Evolutionary conservation across 169 alveolate species (phyloP), one percentile per base, ranked within the genome.

Genomic region (Neospora caninum): DNA sequence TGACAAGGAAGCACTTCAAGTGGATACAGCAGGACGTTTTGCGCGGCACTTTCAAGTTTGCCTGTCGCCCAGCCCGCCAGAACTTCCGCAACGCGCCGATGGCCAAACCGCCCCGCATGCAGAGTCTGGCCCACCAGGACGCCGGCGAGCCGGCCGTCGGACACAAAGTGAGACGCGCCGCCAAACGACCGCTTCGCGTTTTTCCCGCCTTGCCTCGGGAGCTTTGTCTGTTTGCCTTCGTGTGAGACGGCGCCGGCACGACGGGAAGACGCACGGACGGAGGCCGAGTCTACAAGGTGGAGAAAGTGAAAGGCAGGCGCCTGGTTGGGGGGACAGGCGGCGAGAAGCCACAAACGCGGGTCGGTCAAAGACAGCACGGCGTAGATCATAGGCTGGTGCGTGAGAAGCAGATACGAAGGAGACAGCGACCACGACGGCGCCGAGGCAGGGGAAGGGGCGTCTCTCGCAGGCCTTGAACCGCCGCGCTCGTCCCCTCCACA

Each of bases 271-370:
- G 58, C 58, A 4, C 22, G 58, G 22, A 7, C 58, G 58, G 45
- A 20, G 9, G 86, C 39, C 39, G 39, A 20, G 45, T n/a, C 49
- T 16, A 78, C 10, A 4, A 36, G 45, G 42, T 36, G 49, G 29
- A 78, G 86, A n/a, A 78, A 78, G 45, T 78, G 86, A 20, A 36
- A 38, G 45, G 45, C 49, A 0, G 45, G 49, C n/a, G 86, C 39
- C 27, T 78, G 86, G 45, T 78, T 78, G 1, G 86, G 86, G 20
- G 86, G 86, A 38, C 86, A 78, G 39, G 86, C 86, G 29, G 86
- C 86, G 39, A 20, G n/a, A 78, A 78, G 27, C 49, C 39, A 78
- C 49, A 78, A n/a, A n/a, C 86, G 86, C 39, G 86, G 86, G 27
- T 78, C 86, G 22, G 39, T n/a, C 86, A 78, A 10, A n/a, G 86